phyloP scores from a whole-genome alignment of 352 stramenopile species.

The Phytopythium litorale region DNA sequence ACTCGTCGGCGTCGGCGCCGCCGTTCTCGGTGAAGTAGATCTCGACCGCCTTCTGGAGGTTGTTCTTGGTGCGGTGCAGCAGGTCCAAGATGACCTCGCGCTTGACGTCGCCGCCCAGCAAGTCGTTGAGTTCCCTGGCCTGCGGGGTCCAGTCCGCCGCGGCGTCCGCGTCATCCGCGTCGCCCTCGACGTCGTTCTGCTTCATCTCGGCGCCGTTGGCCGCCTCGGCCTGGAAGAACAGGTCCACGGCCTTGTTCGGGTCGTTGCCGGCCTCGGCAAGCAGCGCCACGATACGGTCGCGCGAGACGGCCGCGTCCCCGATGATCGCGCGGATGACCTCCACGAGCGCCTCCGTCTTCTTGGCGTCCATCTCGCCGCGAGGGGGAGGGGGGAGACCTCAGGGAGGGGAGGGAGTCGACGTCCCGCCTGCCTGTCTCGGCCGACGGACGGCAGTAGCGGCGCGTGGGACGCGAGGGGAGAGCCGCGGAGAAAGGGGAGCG shows the following conservation, averaged over 20 bases:
- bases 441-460: background rate
- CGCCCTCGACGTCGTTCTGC: slow-evolving; percentile 52
- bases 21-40: slow-evolving; percentile 75
- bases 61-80: slow-evolving; percentile 58
- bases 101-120: slow-evolving; percentile 66
- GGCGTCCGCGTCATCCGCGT: slow-evolving; percentile 30
- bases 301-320: slow-evolving; percentile 48
- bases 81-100: slow-evolving; percentile 49
- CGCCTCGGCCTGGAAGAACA: slow-evolving; percentile 70
- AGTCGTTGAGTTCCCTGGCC: slow-evolving; percentile 56
- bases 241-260: slow-evolving; percentile 79
- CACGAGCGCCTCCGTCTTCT: slow-evolving; percentile 60
- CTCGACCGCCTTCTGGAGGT: slow-evolving; percentile 75
- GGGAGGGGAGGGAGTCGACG: background rate
- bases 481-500: background rate
- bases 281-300: slow-evolving; percentile 61
- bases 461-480: background rate
- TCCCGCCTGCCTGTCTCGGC: background rate
- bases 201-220: slow-evolving; percentile 32
- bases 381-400: background rate
- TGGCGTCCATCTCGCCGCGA: slow-evolving; percentile 33
- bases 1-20: slow-evolving; percentile 23
- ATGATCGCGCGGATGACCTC: slow-evolving; percentile 79
- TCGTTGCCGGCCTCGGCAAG: slow-evolving; percentile 58
- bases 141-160: slow-evolving; percentile 32